Evolutionary conservation across 1,284 basidiomycete genomes (phyloP), one percentile per base, ranked within the genome.

Genomic region (Grifola frondosa): DNA sequence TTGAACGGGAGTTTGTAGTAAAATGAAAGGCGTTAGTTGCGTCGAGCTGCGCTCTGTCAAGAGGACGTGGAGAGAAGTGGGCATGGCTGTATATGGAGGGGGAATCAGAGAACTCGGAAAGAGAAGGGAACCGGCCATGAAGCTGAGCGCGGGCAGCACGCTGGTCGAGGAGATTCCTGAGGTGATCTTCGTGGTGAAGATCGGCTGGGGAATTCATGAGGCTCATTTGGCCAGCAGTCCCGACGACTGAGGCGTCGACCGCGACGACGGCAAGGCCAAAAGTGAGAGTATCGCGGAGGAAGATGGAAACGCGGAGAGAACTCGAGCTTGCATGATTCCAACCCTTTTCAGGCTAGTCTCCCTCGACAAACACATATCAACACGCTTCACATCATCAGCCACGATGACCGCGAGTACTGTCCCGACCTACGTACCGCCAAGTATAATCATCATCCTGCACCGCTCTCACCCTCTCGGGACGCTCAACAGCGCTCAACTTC

Each of bases 51-150:
- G 52, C 46, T 33, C 54, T 53, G 49, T 67, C 61, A 24, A 57
- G 56, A 8, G 68, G 64, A 28, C 62, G 69, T 32, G 76, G 77
- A 31, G 79, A 80, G 60, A 80, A 77, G 59, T 74, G 70, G 42
- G 75, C 56, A 52, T 71, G 75, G 59, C 75, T 81, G 60, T 87
- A 85, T 50, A 84, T 66, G 33, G 84, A 86, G 54, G 82, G 81
- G 44, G 83, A 77, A 61, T 85, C 82, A 33, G 78, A 72, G 52
- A 73, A 73, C 51, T 81, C 73, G 26, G 80, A 73, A 50, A 76
- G 59, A 40, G 78, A 71, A 42, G 75, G 74, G 54, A 75, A 75
- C 40, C 72, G 74, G 57, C 67, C 63, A 52, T 72, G 73, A 34
- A 63, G 47, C 59, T 73, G 69, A 33, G 74, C 71, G 50, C 73